Evolutionary conservation across 164 flowering plant species (phyloP), one percentile per base, ranked within the genome.

Genomic region (Sedum album): DNA sequence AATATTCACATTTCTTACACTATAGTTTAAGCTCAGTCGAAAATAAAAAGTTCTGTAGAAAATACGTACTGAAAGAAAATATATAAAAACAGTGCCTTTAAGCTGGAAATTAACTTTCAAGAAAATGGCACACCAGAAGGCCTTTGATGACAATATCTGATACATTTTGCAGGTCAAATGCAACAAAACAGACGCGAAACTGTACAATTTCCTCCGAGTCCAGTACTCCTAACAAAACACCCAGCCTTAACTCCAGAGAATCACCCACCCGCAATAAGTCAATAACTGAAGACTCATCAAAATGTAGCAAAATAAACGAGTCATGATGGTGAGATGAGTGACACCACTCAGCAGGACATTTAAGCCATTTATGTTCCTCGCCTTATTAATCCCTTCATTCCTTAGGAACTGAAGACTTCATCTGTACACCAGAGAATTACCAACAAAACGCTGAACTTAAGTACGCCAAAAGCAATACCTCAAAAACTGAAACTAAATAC

Each of bases 261-360:
- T 55, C 60, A 25, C 60, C 30, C 60, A 25, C 60, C 60, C 60
- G 6, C 60, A 51, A 51, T 51, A n/a, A 51, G 60, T 51, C n/a
- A n/a, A n/a, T n/a, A n/a, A 35, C 38, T 35, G 38, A 35, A 3
- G 38, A 7, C 38, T 7, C 7, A 35, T 35, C 38, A 35, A 35
- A 3, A 35, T 3, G 3, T 3, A 44, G 48, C 62, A 57, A 57
- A 3, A 28, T 7, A 30, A 28, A 14, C 62, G 6, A 55, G 61
- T 13, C 5, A 28, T 15, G 62, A 57, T 55, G 61, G 31, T 26
- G 61, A 55, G 61, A 21, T 25, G 2, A 57, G 5, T 57, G 62
- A 44, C 33, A 55, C 33, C 33, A 57, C 31, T 57, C 33, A 2
- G 62, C 62, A 57, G 20, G 62, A 30, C 7, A 3, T 15, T 53